These are phyloP conservation scores for Podospora sp. DNA, from an alignment of 495 filamentous ascomycete genomes.

Conservation along the genomic window DNA sequence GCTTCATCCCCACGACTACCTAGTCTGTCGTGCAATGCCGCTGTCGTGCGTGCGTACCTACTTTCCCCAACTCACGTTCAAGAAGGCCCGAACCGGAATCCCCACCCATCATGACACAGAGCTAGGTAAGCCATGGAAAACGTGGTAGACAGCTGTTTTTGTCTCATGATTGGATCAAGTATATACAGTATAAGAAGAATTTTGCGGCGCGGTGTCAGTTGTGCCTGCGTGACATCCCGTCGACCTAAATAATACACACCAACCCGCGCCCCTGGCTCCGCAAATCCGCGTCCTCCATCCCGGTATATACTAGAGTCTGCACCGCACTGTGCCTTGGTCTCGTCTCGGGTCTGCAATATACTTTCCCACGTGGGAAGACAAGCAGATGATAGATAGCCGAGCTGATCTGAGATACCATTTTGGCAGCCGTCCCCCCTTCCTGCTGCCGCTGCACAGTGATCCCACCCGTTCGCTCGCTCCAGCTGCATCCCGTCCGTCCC, in stretches of 20 bases:
- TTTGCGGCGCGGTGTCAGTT: not conserved
- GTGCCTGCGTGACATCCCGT: slow-evolving; percentile 13
- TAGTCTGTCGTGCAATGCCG: too few species aligned
- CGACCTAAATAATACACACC: slow-evolving; percentile 7
- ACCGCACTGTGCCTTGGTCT: not conserved
- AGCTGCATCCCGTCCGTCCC: not conserved
- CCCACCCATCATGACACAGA: not conserved
- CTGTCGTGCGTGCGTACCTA: not conserved
- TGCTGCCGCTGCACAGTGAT: not conserved
- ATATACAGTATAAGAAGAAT: not conserved
- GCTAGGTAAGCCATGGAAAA: not conserved
- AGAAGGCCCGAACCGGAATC: not conserved
- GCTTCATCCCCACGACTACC: too few species aligned
- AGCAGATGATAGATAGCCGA: not conserved
- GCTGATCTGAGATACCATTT: not conserved
- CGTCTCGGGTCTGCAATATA: not conserved
- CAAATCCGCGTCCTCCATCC: not conserved
- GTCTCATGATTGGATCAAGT: not conserved
- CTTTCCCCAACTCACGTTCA: not conserved
- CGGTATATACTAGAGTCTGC: not conserved
- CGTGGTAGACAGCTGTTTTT: not conserved
- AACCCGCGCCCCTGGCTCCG: not conserved
- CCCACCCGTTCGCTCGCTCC: not conserved
- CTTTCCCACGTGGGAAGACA: not conserved
- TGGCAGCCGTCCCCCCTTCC: not conserved